Conservation (phyloP, 805 yeast species). For the Candida koratica region DNA sequence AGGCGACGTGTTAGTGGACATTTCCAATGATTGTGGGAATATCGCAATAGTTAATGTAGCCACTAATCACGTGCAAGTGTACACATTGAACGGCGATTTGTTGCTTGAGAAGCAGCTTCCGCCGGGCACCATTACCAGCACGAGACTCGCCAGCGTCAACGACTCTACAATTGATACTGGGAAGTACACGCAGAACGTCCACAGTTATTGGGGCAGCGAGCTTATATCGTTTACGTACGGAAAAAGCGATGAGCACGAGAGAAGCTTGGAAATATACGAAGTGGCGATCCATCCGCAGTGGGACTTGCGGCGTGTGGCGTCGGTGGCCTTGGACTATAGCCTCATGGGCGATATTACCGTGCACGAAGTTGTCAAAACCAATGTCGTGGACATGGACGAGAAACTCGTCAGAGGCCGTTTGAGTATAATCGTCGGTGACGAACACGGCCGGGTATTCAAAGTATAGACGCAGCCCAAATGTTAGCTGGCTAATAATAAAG, state of each 20-base stretch:
- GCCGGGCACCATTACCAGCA: slow-evolving; percentile 18
- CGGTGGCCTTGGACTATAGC: slow-evolving; percentile 5
- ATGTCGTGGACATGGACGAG: slow-evolving; percentile 32
- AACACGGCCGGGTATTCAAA: slow-evolving; percentile 45
- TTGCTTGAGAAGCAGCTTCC: slow-evolving; percentile 22
- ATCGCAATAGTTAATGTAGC: slow-evolving; percentile 35
- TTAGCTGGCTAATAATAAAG: too few relatives aligned
- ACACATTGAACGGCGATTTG: slow-evolving; percentile 52
- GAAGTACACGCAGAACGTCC: slow-evolving; percentile 21
- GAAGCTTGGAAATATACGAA: slow-evolving; percentile 26
- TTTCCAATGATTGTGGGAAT: slow-evolving; percentile 55
- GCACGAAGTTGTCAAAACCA: slow-evolving; percentile 25
- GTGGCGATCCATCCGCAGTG: slow-evolving; percentile 13
- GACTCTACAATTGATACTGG: slow-evolving; percentile 23
- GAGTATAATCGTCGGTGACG: slow-evolving; percentile 52
- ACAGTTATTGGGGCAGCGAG: slow-evolving; percentile 38
- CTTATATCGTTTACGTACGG: slow-evolving; percentile 27
- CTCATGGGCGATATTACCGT: slow-evolving; percentile 24
- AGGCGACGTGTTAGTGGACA: slow-evolving; percentile 31
- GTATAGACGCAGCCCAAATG: slow-evolving; percentile 9
- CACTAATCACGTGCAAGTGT: slow-evolving; percentile 29
- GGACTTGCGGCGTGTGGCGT: slow-evolving; percentile 14
- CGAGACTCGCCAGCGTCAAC: slow-evolving; percentile 30
- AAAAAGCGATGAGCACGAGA: slow-evolving; percentile 16
- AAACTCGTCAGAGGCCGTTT: slow-evolving; percentile 32